phyloP scores from a whole-genome alignment of 768 basidiomycete genomes.

The Boletus edulis region DNA sequence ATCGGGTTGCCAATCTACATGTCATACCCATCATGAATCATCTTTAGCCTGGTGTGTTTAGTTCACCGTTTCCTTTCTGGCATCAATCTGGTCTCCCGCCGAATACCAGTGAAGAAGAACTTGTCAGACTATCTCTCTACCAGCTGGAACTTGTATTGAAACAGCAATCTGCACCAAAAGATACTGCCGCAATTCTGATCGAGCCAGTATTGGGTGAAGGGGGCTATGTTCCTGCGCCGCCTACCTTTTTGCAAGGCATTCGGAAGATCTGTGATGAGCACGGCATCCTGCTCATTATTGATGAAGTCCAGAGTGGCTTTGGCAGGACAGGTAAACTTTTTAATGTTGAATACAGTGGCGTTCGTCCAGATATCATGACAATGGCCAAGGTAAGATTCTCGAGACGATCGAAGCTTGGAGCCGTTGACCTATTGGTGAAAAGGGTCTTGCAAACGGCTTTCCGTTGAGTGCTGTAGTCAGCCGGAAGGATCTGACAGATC shows the following conservation, averaged over 20 bases:
- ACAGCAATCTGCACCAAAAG: conserved; percentile 79
- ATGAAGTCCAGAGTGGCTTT: conserved; percentile 91
- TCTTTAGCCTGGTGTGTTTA: conserved; percentile 75
- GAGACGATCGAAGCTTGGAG: not conserved
- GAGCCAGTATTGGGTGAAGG: conserved; percentile 96
- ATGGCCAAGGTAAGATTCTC: conserved; percentile 72
- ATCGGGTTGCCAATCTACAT: not conserved
- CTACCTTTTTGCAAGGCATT: conserved; percentile 75
- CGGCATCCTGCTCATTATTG: conserved; percentile 78
- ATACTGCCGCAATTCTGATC: conserved; percentile 91
- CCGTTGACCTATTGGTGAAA: conserved; percentile 5
- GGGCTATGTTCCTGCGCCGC: conserved; percentile 88
- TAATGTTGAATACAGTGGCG: conserved; percentile 78
- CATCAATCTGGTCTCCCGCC: conserved; percentile 69
- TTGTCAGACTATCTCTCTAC: conserved; percentile 65
- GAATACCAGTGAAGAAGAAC: conserved; percentile 51
- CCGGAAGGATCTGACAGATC: conserved; percentile 77
- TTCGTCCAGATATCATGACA: conserved; percentile 84
- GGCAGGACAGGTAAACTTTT: conserved; percentile 84
- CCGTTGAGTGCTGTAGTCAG: conserved; percentile 86
- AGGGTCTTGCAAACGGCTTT: conserved; percentile 91
- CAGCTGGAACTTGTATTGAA: conserved; percentile 76
- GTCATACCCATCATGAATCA: not conserved
- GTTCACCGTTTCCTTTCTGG: conserved; percentile 89
- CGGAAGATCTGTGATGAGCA: conserved; percentile 85